These are phyloP conservation scores for Cladophialophora yegresii DNA, from an alignment of 2,329 filamentous ascomycete species.

Conservation along the genomic window DNA sequence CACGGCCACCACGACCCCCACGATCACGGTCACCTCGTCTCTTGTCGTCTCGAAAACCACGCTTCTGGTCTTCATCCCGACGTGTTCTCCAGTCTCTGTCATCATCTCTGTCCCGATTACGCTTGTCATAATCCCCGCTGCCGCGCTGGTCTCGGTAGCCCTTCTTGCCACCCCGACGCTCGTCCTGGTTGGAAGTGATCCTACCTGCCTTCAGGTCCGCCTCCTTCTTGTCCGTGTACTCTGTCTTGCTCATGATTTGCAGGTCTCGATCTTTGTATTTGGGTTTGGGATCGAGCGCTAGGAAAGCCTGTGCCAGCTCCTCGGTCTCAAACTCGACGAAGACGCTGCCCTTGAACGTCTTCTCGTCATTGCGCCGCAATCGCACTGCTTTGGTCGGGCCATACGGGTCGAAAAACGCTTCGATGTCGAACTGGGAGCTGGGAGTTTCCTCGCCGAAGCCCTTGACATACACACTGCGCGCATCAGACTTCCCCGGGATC, in stretches of 20 bases:
- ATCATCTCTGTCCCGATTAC: constrained; percentile 39
- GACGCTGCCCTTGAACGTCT: constrained; percentile 90
- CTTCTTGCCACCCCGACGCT: constrained; percentile 50
- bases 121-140: constrained; percentile 37
- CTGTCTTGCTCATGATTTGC: constrained; percentile 81
- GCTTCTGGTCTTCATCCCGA: constrained; percentile 49
- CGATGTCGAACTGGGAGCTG: constrained; percentile 87
- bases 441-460: constrained; percentile 85
- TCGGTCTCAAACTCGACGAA: constrained; percentile 89
- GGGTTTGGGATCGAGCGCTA: constrained; percentile 76
- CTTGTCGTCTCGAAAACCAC: constrained; percentile 42
- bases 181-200: constrained; percentile 59
- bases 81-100: constrained; percentile 50
- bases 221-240: constrained; percentile 78
- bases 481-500: constrained; percentile 58
- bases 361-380: constrained; percentile 72
- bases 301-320: constrained; percentile 76
- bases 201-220: constrained; percentile 71
- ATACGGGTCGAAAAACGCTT: constrained; percentile 82
- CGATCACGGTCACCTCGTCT: constrained; percentile 40
- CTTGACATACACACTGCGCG: constrained; percentile 84
- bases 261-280: constrained; percentile 80
- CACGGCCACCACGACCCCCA: constrained; percentile 35
- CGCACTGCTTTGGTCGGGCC: constrained; percentile 80
- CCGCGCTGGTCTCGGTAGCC: constrained; percentile 41